phyloP scores from a whole-genome alignment of 2,329 filamentous ascomycete genomes.

The Aureobasidium sp. region DNA sequence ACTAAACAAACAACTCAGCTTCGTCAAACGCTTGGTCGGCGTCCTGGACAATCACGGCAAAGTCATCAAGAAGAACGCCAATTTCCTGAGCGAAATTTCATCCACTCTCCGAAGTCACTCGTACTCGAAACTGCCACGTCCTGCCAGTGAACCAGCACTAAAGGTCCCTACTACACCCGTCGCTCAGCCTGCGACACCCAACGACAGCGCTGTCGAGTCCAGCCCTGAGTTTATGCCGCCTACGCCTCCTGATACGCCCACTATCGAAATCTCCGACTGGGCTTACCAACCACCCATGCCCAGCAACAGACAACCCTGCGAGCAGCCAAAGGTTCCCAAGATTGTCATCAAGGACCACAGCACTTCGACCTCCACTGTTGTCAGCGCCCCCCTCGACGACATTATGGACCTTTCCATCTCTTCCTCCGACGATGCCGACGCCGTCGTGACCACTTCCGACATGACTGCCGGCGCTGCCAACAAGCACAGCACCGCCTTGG shows the following conservation, averaged over 20 bases:
- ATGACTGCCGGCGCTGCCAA: background rate
- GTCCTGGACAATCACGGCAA: slow-evolving; percentile 9
- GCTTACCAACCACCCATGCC: background rate
- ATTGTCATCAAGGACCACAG: slow-evolving; percentile 9
- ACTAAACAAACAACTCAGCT: background rate
- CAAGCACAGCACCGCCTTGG: background rate
- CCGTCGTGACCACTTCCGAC: background rate
- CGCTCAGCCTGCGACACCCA: background rate
- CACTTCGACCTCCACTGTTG: background rate
- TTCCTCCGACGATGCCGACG: background rate
- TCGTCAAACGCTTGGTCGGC: slow-evolving; percentile 8
- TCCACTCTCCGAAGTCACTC: background rate
- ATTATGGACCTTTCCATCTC: background rate
- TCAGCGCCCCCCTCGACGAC: background rate
- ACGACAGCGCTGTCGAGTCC: slow-evolving; percentile 1
- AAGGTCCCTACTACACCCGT: background rate
- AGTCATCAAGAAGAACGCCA: slow-evolving; percentile 4
- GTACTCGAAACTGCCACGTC: slow-evolving; percentile 1
- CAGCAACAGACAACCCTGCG: background rate
- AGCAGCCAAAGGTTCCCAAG: background rate
- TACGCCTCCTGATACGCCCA: slow-evolving; percentile 8
- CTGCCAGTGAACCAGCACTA: background rate
- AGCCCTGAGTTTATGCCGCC: slow-evolving; percentile 5
- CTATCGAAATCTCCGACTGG: slow-evolving; percentile 6
- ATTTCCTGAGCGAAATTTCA: slow-evolving; percentile 1